phyloP scores from a whole-genome alignment of 495 filamentous ascomycete species.

The Neurospora discreta region DNA sequence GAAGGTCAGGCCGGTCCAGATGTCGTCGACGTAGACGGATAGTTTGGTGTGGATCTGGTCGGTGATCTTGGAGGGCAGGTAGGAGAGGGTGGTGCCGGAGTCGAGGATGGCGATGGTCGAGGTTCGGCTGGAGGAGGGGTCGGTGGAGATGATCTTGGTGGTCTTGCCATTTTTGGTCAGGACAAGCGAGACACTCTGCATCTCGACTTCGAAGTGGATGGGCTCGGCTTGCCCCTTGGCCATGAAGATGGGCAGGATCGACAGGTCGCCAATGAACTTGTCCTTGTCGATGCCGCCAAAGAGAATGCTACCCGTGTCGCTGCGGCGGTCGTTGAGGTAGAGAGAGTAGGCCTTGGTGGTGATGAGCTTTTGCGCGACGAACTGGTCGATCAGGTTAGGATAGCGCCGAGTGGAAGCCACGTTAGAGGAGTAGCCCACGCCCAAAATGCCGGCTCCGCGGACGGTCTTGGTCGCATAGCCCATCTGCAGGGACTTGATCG shows the following conservation, averaged over 20 bases:
- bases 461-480: conserved; percentile 64
- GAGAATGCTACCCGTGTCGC: conserved; percentile 66
- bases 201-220: conserved; percentile 29
- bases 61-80: conserved; percentile 58
- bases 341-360: conserved; percentile 76
- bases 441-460: conserved; percentile 70
- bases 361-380: conserved; percentile 61
- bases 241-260: conserved; percentile 55
- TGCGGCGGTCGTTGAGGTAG: conserved; percentile 55
- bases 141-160: conserved; percentile 27
- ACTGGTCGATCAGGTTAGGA: conserved; percentile 63
- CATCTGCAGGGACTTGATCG: conserved; percentile 62
- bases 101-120: conserved; percentile 60
- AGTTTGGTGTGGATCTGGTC: conserved; percentile 46
- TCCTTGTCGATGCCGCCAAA: conserved; percentile 84
- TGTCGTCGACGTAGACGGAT: conserved; percentile 37
- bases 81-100: conserved; percentile 72
- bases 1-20: conserved; percentile 31
- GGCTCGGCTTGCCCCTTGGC: conserved; percentile 20
- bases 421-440: conserved; percentile 72
- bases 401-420: conserved; percentile 58
- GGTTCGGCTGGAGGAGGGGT: conserved; percentile 23
- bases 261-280: conserved; percentile 68
- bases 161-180: conserved; percentile 21
- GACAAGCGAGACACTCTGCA: conserved; percentile 22